Percentiles rank a stretch among this genome's conserved stretches.
phyloP scores from a whole-genome alignment of 768 basidiomycete species.

The Tricholoma terreum region DNA sequence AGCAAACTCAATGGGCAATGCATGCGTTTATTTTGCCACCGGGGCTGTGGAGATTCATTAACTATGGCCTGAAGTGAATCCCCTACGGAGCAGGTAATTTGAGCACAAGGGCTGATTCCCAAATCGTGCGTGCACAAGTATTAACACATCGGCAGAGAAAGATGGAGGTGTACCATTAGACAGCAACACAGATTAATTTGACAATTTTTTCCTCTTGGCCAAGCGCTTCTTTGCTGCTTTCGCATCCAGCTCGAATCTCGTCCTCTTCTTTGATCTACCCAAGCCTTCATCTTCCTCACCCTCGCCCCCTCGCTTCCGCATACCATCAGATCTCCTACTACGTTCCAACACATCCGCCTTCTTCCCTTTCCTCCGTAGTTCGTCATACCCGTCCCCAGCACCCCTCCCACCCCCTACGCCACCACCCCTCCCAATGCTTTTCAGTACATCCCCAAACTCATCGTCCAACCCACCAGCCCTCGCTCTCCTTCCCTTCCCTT shows the following conservation, averaged over 20 bases:
- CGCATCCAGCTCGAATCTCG: not conserved
- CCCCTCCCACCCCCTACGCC: constrained; percentile 36
- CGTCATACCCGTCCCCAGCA: constrained; percentile 45
- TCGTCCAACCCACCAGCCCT: constrained; percentile 73
- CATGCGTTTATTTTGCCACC: no score
- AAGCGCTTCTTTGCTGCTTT: not conserved
- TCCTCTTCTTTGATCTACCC: not conserved
- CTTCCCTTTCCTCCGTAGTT: constrained; percentile 5
- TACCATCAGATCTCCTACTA: constrained; percentile 10
- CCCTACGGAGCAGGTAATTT: no score
- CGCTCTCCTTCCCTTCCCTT: constrained; percentile 50
- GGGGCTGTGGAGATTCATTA: no score
- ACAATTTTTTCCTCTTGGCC: not conserved
- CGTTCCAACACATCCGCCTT: constrained; percentile 9
- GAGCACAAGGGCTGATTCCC: no score
- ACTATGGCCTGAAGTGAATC: no score
- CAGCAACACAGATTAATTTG: no score
- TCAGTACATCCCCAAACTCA: constrained; percentile 81
- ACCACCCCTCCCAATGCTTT: constrained; percentile 50
- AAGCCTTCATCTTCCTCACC: not conserved
- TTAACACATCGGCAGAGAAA: no score
- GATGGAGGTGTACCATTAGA: no score
- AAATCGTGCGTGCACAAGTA: no score
- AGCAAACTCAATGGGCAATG: no score
- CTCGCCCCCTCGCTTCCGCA: constrained; percentile 16